Evolutionary conservation across 352 stramenopile genomes (phyloP).

Genomic region (Globisporangium camurandrum): DNA sequence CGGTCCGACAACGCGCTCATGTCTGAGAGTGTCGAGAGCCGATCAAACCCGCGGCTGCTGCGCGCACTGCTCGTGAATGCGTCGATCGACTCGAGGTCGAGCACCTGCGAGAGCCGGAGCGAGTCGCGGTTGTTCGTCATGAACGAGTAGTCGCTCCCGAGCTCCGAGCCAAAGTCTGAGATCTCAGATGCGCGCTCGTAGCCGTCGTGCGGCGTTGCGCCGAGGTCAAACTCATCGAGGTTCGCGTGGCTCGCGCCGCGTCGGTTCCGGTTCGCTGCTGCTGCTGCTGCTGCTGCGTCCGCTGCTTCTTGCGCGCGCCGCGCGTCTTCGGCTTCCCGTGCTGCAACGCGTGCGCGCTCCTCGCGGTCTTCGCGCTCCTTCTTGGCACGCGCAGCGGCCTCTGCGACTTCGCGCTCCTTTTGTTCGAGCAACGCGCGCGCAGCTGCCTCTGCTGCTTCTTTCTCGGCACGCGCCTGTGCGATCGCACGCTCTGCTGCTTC

Average conservation of each 20-base stretch:
- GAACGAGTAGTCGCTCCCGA: conserved; percentile 52
- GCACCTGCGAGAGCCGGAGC: conserved; percentile 66
- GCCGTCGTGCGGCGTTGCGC: conserved; percentile 24
- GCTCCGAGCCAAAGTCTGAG: conserved; percentile 55
- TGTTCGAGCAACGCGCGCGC: conserved; percentile 30
- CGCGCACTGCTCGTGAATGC: conserved; percentile 23
- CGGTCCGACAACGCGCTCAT: conserved; percentile 47
- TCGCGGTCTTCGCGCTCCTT: conserved; percentile 41
- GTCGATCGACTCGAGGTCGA: conserved; percentile 62
- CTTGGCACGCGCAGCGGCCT: conserved; percentile 32
- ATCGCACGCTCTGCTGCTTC: conserved; percentile 40
- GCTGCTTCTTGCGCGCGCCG: conserved; percentile 13
- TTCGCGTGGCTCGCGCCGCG: conserved; percentile 27
- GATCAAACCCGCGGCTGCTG: conserved; percentile 17
- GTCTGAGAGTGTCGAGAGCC: conserved; percentile 43
- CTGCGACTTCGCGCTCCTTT: conserved; percentile 35
- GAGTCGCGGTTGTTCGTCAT: conserved; percentile 58
- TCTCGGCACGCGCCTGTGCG: conserved; percentile 37
- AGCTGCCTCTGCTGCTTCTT: conserved; percentile 40
- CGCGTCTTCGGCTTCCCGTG: conserved; percentile 14
- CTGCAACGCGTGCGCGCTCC: conserved; percentile 16
- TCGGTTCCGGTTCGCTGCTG: conserved; percentile 17
- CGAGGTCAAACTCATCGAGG: conserved; percentile 72
- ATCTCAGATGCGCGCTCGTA: conserved; percentile 54
- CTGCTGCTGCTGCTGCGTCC: conserved; percentile 22